phyloP scores from a whole-genome alignment of 2,329 filamentous ascomycete species.

The Cladosporium sp. region DNA sequence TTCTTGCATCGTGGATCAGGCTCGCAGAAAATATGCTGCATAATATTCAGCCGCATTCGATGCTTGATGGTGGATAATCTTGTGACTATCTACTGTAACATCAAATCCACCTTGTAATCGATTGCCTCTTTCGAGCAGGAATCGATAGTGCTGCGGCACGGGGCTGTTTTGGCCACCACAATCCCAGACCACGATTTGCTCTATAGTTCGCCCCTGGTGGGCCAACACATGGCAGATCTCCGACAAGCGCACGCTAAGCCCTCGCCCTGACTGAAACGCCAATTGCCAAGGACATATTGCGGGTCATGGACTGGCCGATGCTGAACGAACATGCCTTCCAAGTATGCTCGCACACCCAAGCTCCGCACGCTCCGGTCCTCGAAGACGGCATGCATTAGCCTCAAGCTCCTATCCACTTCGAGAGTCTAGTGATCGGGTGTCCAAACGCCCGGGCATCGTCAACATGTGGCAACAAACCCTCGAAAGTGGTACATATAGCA shows the following conservation, averaged over 20 bases:
- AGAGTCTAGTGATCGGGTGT: neutral
- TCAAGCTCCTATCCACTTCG: neutral
- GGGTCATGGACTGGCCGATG: neutral
- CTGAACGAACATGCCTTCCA: neutral
- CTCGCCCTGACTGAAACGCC: conserved; percentile 3
- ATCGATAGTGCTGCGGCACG: conserved; percentile 10
- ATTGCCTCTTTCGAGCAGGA: neutral
- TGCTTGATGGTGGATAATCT: neutral
- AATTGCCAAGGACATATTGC: neutral
- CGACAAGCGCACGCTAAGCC: conserved; percentile 4
- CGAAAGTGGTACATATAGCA: neutral
- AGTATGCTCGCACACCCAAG: neutral
- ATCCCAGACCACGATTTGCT: neutral
- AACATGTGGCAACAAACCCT: neutral
- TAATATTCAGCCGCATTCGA: neutral
- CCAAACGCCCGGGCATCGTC: neutral
- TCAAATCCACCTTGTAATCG: neutral
- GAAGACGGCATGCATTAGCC: conserved; percentile 2
- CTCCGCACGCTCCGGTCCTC: neutral
- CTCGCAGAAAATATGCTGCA: neutral
- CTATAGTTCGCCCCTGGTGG: conserved; percentile 11
- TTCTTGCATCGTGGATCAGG: neutral
- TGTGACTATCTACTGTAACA: neutral
- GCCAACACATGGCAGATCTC: conserved; percentile 4
- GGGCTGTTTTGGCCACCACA: neutral